Base-by-base conservation (phyloP, 148 eudicot genomes). In the Arbutus unedo region DNA sequence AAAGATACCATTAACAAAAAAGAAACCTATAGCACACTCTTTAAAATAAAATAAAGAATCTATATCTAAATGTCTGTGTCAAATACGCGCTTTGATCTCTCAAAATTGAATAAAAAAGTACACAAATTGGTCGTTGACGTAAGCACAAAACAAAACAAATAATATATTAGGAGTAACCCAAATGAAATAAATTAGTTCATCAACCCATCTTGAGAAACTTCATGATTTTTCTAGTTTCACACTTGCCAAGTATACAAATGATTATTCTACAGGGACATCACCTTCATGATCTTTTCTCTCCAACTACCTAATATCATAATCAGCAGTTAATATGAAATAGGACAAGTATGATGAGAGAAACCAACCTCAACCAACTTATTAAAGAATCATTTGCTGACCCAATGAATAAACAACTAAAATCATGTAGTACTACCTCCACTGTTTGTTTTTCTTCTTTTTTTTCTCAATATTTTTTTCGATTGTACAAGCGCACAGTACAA, bases 221-320 rank as follows among this genome's bases (percentile, higher is more conserved):
- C 3, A 49, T 19, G 13, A 19, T 48, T 74, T 48, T 47, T 47
- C 23, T 47, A 48, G 7, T 21, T 10, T 10, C 41, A 19, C 14
- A 4, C 18, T 49, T 74, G 56, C 25, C 55, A 74, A 74, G 10
- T 23, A 74, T 3, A 13, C 77, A 74, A 21, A 54, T 10, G 2
- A 44, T 31, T 31, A 31, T 31, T 31, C 38, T 31, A 31, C 1
- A 1, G 38, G 38, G 38, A 31, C 38, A 15, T 43, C 47, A 13
- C 18, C 0, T 53, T 4, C 4, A 59, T 18, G 64, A 38, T 59
- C 79, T 18, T 31, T 53, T 19, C 41, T 31, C 47, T 16, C 48
- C 79, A 76, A 53, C 64, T 16, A 76, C 64, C 79, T 16, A 77
- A 47, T 77, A 6, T 77, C 48, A 77, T 31, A 6, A 55, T 16